These are phyloP conservation scores for Talaromyces proteolyticus DNA, from an alignment of 495 filamentous ascomycete species.

Conservation along the genomic window DNA sequence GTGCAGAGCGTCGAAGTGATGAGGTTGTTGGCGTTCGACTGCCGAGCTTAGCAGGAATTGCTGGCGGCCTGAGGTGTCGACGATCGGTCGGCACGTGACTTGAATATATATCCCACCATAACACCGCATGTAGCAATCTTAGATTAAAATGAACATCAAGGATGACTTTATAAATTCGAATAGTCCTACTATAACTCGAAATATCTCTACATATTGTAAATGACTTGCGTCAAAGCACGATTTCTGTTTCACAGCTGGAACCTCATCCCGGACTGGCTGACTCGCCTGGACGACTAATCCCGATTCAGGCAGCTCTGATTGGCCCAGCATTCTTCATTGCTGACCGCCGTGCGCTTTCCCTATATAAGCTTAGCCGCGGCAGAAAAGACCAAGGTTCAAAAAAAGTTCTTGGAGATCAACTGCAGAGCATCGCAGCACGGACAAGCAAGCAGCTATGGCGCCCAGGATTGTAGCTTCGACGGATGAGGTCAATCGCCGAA, in stretches of 20 bases:
- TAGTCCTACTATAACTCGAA: neutral
- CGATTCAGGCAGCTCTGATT: neutral
- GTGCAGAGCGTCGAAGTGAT: constrained; percentile 13
- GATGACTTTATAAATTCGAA: neutral
- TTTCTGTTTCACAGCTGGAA: neutral
- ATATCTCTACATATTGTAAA: neutral
- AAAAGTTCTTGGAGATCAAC: neutral
- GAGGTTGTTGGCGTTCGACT: constrained; percentile 3
- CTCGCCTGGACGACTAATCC: neutral
- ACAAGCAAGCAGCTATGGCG: constrained; percentile 29
- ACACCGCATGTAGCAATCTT: no score
- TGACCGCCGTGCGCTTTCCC: neutral
- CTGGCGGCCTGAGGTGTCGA: constrained; percentile 5
- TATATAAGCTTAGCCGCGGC: neutral
- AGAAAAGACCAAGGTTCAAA: neutral
- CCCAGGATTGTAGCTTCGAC: constrained; percentile 36
- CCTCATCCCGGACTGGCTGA: neutral
- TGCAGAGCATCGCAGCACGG: neutral
- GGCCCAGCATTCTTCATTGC: neutral
- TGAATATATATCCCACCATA: neutral
- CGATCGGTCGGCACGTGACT: no score
- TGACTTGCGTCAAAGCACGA: neutral
- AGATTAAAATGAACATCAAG: neutral
- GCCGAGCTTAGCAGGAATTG: constrained; percentile 7
- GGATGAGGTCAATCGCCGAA: constrained; percentile 43